Percentiles rank a stretch among this genome's conserved stretches.
Conservation (phyloP, 2,329 filamentous ascomycete genomes). For the Phaeoacremonium minimum region DNA sequence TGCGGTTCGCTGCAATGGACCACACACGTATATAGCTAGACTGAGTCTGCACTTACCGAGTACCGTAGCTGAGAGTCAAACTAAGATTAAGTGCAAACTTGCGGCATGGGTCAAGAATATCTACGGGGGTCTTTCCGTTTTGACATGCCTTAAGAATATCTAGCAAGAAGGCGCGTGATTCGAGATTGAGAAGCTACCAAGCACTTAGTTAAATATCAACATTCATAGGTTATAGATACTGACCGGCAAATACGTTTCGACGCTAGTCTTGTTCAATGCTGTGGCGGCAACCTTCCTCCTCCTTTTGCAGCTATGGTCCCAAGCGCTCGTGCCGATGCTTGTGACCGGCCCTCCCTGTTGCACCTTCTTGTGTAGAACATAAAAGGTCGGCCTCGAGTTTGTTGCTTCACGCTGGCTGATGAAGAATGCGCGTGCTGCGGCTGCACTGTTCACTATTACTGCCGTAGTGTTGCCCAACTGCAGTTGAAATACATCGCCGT, state of each 20-base stretch:
- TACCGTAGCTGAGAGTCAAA: slow-evolving; percentile 63
- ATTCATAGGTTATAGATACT: background rate
- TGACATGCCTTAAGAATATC: slow-evolving; percentile 56
- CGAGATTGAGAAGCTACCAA: background rate
- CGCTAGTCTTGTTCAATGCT: slow-evolving; percentile 3
- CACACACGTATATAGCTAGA: background rate
- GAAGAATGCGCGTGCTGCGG: slow-evolving; percentile 45
- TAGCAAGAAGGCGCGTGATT: slow-evolving; percentile 56
- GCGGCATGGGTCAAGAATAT: slow-evolving; percentile 49
- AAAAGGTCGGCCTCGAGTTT: slow-evolving; percentile 52
- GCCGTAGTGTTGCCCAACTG: slow-evolving; percentile 53
- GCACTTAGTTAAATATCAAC: background rate
- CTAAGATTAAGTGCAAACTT: slow-evolving; percentile 31
- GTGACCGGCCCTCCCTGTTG: slow-evolving; percentile 1
- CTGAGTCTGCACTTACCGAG: slow-evolving; percentile 26
- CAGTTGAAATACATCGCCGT: slow-evolving; percentile 48
- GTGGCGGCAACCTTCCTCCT: slow-evolving; percentile 1
- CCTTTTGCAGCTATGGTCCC: slow-evolving; percentile 3
- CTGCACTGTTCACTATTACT: slow-evolving; percentile 51
- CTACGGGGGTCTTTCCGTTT: slow-evolving; percentile 47
- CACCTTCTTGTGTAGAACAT: slow-evolving; percentile 53
- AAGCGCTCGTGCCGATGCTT: background rate
- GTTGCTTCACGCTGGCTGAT: slow-evolving; percentile 45
- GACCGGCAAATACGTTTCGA: slow-evolving; percentile 3
- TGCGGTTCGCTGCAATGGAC: too few species aligned